Evolutionary conservation across 2,329 filamentous ascomycete species (phyloP).

Genomic region (Colletotrichum navitas): DNA sequence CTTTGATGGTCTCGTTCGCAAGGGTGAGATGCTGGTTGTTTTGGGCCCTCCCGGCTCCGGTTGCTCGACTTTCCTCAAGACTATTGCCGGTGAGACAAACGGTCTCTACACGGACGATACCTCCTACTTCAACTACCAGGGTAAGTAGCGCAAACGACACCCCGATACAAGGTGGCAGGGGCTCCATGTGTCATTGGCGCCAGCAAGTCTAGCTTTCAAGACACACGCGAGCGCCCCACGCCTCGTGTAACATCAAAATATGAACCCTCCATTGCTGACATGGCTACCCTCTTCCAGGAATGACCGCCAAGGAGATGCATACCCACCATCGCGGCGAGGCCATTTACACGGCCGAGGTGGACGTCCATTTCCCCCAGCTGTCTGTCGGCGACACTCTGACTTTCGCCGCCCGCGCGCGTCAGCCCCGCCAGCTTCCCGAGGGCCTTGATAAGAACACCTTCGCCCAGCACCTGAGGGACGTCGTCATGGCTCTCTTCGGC

Average conservation of each 20-base stretch:
- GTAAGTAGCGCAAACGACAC: conserved; percentile 52
- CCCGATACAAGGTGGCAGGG: background rate
- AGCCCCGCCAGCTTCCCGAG: conserved; percentile 71
- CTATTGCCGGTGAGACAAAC: conserved; percentile 84
- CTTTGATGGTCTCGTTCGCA: conserved; percentile 76
- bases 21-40: conserved; percentile 82
- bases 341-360: conserved; percentile 88
- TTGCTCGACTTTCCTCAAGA: conserved; percentile 88
- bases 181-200: background rate
- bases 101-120: conserved; percentile 79
- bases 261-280: conserved; percentile 1
- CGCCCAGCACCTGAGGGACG: conserved; percentile 74
- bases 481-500: conserved; percentile 81
- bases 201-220: background rate
- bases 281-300: conserved; percentile 55
- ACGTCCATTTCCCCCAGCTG: conserved; percentile 83
- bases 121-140: conserved; percentile 87
- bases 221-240: conserved; percentile 13
- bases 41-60: conserved; percentile 79
- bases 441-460: conserved; percentile 68
- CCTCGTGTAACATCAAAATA: background rate
- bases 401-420: conserved; percentile 79
- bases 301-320: conserved; percentile 81
- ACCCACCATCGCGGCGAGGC: conserved; percentile 84
- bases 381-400: conserved; percentile 83